Base-by-base conservation (phyloP, 2,329 filamentous ascomycete genomes). In the Fusarium hainanense region DNA sequence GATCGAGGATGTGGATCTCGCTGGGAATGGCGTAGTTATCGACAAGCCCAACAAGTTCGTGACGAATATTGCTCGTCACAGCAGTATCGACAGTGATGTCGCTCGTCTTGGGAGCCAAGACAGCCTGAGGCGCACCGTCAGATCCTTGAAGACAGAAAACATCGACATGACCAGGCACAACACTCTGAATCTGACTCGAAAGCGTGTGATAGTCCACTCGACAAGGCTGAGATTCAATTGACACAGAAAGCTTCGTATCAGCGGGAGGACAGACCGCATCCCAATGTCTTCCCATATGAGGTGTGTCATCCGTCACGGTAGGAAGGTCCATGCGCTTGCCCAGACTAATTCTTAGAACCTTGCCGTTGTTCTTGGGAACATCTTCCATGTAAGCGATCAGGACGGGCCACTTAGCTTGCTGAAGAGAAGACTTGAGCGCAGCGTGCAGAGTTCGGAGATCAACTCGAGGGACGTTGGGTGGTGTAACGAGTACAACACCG, bases 351-450 rank as follows among this genome's bases (percentile, higher is more conserved):
- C 60, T 16, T 1, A 63, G 28, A 0, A 63, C 58, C 9, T 63
- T 63, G 14, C 54, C 54, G n/a, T 63, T 63, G 34, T 63, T 63
- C 48, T 63, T 63, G 1, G 60, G 60, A 4, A 63, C 40, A 7
- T 63, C 60, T 0, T 40, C 3, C 58, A 63, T 63, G 3, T 63
- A 63, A 0, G 34, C n/a, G 28, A 63, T 57, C 6, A 63, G 10
- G 0, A 63, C 60, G 1, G 60, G 60, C 60, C 60, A 63, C 2
- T 63, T 63, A 0, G 49, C 58, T 3, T 56, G 48, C 5, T 63
- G 58, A 8, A 63, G 60, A 1, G 60, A 63, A 3, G 42, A 16
- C 42, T 63, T 63, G 20, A 63, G 4, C 1, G 58, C 34, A 0
- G 28, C n/a, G 1, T 63, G 60, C 0, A 63, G 60, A 0, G 28